Conservation (phyloP, 192 early-diverging fungal species). For the Anaeromyces robustus region DNA sequence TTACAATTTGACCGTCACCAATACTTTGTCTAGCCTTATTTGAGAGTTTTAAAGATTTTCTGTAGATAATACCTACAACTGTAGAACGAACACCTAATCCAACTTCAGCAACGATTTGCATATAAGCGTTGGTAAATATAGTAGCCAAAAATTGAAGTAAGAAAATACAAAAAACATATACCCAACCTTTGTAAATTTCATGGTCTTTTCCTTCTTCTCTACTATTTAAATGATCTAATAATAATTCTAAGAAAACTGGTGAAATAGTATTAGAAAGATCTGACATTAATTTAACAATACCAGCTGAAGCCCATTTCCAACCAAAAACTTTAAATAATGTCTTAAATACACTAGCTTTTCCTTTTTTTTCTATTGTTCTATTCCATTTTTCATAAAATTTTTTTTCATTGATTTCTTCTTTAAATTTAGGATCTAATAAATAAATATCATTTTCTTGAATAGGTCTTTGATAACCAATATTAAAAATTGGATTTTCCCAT, state of each 20-base stretch:
- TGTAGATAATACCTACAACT: constrained; percentile 32
- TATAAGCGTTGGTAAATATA: constrained; percentile 17
- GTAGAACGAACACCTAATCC: constrained; percentile 25
- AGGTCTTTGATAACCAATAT: neutral
- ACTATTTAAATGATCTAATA: neutral
- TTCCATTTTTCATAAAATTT: neutral
- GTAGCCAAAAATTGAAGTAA: constrained; percentile 15
- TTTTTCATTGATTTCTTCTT: neutral
- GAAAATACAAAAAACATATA: neutral
- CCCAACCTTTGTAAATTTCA: neutral
- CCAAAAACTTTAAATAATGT: neutral
- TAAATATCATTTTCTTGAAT: neutral
- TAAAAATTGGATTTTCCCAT: neutral
- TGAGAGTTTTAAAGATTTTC: constrained; percentile 39
- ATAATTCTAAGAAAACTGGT: neutral
- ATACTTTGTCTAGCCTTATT: constrained; percentile 25
- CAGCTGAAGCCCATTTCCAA: neutral
- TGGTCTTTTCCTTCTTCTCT: neutral
- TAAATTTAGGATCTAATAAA: neutral
- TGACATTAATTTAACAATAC: neutral
- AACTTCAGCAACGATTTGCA: constrained; percentile 18
- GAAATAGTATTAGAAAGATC: neutral
- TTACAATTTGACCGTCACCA: constrained; percentile 18
- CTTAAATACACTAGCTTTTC: neutral
- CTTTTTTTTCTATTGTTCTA: neutral